A percentile compares a stretch with the other conserved stretches of the same genome.
Evolutionary conservation across 805 yeast genomes (phyloP).

Genomic region (Sungouiella thailandica): DNA sequence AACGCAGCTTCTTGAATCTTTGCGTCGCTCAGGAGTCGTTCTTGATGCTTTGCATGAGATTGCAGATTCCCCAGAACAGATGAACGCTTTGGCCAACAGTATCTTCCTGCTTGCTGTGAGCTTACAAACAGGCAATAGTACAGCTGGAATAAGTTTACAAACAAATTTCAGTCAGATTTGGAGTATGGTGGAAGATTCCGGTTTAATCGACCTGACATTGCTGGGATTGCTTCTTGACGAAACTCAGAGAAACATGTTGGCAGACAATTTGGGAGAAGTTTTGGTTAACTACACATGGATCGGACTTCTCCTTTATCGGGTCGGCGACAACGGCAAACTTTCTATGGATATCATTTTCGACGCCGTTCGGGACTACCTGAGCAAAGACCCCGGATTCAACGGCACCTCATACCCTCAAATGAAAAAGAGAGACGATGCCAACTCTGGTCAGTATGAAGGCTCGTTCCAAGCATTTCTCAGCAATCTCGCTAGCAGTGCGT

Average conservation of each 20-base stretch:
- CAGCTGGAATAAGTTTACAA: too few species aligned
- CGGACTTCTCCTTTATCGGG: slow-evolving; percentile 22
- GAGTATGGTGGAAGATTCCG: too few species aligned
- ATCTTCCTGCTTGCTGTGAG: slow-evolving; percentile 12
- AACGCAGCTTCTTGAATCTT: slow-evolving; percentile 12
- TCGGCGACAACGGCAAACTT: slow-evolving; percentile 30
- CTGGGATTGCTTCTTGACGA: slow-evolving; percentile 25
- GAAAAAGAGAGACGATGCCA: slow-evolving; percentile 2
- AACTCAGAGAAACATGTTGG: slow-evolving; percentile 21
- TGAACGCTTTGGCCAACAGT: slow-evolving; percentile 23
- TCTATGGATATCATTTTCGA: slow-evolving; percentile 28
- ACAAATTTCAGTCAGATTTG: too few species aligned
- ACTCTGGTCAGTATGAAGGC: slow-evolving; percentile 21
- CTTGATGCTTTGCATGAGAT: slow-evolving; percentile 22
- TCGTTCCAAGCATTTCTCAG: slow-evolving; percentile 27
- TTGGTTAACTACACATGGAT: slow-evolving; percentile 27
- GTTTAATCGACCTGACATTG: slow-evolving; percentile 23
- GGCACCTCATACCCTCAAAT: slow-evolving; percentile 8
- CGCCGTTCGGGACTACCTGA: slow-evolving; percentile 22
- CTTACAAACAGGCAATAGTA: too few species aligned
- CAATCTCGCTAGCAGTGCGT: slow-evolving; percentile 23
- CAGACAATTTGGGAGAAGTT: slow-evolving; percentile 22
- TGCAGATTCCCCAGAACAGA: slow-evolving; percentile 25
- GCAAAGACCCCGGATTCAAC: slow-evolving; percentile 22
- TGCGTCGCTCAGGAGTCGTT: slow-evolving; percentile 23